These are phyloP conservation scores for Blastobotrys indianensis DNA, from an alignment of 1,139 yeast genomes.

Conservation along the genomic window DNA sequence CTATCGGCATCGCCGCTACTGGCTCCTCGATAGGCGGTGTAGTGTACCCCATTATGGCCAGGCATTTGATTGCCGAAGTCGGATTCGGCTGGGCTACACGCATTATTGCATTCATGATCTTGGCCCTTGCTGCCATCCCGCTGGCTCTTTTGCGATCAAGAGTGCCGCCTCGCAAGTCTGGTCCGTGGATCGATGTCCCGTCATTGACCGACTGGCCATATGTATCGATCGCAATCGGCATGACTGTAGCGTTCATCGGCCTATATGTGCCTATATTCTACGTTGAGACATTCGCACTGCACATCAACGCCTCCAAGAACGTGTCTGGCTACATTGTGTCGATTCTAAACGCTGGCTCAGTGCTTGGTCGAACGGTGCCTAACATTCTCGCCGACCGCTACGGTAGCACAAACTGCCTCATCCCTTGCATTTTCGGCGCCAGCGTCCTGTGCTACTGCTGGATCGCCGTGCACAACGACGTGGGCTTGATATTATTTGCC, in stretches of 20 bases:
- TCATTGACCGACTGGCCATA: slow-evolving; percentile 20
- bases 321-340: slow-evolving; percentile 35
- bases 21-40: slow-evolving; percentile 50
- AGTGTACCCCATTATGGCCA: slow-evolving; percentile 30
- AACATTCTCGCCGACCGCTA: slow-evolving; percentile 42
- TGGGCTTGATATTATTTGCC: slow-evolving; percentile 40
- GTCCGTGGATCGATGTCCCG: slow-evolving; percentile 17
- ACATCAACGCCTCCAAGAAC: slow-evolving; percentile 19
- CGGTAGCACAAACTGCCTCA: slow-evolving; percentile 38
- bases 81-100: slow-evolving; percentile 36
- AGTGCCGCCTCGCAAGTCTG: slow-evolving; percentile 17
- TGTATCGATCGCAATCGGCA: slow-evolving; percentile 23
- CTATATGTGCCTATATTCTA: slow-evolving; percentile 37
- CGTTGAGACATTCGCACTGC: slow-evolving; percentile 32
- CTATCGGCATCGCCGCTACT: slow-evolving; percentile 49
- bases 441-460: slow-evolving; percentile 32
- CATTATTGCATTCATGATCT: slow-evolving; percentile 26
- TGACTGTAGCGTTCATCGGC: slow-evolving; percentile 31
- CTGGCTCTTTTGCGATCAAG: slow-evolving; percentile 30
- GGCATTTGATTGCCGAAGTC: slow-evolving; percentile 24
- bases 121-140: slow-evolving; percentile 23
- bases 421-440: slow-evolving; percentile 28
- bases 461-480: slow-evolving; percentile 37
- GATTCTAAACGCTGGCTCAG: slow-evolving; percentile 44
- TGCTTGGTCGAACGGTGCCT: slow-evolving; percentile 47